Base-by-base conservation (phyloP, 1,139 yeast genomes). In the Taphrina wiesneri region DNA sequence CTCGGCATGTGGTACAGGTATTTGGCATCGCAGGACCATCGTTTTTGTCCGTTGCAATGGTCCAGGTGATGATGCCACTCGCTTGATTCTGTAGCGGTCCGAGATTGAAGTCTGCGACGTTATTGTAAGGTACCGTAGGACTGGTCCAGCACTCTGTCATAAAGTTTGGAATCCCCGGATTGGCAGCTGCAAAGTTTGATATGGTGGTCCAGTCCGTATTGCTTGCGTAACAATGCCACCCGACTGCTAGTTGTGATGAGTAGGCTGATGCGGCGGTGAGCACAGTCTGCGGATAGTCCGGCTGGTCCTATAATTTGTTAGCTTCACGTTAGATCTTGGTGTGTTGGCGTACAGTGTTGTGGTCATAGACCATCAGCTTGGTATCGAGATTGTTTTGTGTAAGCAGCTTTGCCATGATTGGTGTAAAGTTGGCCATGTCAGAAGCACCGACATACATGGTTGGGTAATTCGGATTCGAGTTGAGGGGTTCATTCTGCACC, bases 81-180 rank as follows among this genome's bases (percentile, higher is more conserved):
- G 36, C 53, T 15, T 49, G 36, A 19, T 49, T 49, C 36, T 26
- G 34, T 17, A 49, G 15, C 2, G 53, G 53, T 6, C 53, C 53
- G 36, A 49, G 17, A 2, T 6, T 25, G 19, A 49, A 49, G 36
- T 49, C 53, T 13, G 53, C 53, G 23, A 30, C 53, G 26, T 49
- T 26, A 23, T 26, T 26, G 28, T 11, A 49, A 11, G 32, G 26
- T 4, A 23, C 26, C 36, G 53, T 49, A 9, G 53, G 53, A 49
- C 36, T 26, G 19, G 53, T 49, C 53, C 53, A 49, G 36, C 53
- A 49, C 21, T 49, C 53, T 4, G 53, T 49, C 53, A 49, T 49
- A 49, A 26, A 49, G 34, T 49, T 13, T 3, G 34, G 36, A 15
- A 49, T 26, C 17, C 15, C 13, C 17, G 53, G 53, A 17, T 49